Percentiles rank a stretch among this genome's conserved stretches.
These are phyloP conservation scores for Rugosomyces carneus DNA, from an alignment of 1,284 basidiomycete species.

Conservation along the genomic window DNA sequence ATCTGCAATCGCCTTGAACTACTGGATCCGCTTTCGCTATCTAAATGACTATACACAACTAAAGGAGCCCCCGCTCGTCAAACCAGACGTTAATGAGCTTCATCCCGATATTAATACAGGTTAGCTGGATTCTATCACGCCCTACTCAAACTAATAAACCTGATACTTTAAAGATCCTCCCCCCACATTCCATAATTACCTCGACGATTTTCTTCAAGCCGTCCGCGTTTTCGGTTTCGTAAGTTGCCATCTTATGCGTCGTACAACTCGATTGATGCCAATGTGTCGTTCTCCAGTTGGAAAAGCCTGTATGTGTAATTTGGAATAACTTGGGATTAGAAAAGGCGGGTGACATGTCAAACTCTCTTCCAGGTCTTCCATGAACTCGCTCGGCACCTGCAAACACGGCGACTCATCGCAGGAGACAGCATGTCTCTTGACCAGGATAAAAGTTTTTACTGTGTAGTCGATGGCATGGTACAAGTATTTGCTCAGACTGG, in stretches of 20 bases:
- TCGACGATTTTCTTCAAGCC: conserved; percentile 92
- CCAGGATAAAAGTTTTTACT: conserved; percentile 91
- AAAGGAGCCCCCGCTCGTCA: conserved; percentile 78
- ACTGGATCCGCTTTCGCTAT: conserved; percentile 80
- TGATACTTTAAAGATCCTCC: conserved; percentile 44
- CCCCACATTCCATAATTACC: conserved; percentile 85
- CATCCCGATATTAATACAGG: conserved; percentile 84
- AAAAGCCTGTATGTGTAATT: conserved; percentile 71
- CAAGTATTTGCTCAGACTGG: conserved; percentile 78
- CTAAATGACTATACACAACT: conserved; percentile 74
- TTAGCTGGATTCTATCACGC: conserved; percentile 11
- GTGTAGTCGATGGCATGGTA: conserved; percentile 88
- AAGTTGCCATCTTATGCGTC: conserved; percentile 19
- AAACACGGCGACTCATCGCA: conserved; percentile 86
- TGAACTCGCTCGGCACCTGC: conserved; percentile 88
- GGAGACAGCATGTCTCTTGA: conserved; percentile 89
- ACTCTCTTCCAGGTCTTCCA: conserved; percentile 69
- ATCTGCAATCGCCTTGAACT: conserved; percentile 66
- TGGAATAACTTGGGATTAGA: not conserved
- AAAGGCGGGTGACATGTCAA: not conserved
- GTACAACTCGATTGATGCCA: not conserved
- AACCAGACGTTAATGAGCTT: conserved; percentile 72
- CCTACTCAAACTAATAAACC: not conserved
- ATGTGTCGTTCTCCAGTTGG: conserved; percentile 39
- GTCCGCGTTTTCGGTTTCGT: conserved; percentile 91